phyloP scores from a whole-genome alignment of 345 rosid species.

The Anacardium occidentale region DNA sequence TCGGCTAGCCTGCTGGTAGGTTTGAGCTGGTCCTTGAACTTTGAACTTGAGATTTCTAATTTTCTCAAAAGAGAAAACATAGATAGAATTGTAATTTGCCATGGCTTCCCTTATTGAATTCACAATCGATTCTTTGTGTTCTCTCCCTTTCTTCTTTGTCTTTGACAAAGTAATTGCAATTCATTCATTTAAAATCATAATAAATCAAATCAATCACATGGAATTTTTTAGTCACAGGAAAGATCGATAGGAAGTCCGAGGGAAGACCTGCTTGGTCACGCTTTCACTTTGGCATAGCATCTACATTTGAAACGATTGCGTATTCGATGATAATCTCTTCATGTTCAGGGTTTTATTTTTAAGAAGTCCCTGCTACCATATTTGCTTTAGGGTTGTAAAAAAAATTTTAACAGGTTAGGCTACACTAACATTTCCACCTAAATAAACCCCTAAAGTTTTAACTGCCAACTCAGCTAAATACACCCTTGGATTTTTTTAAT shows the following conservation, averaged over 20 bases:
- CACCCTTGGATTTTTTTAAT: no score
- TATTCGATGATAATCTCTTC: background rate
- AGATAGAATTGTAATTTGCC: conserved; percentile 54
- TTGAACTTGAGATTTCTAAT: conserved; percentile 94
- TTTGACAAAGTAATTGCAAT: conserved; percentile 80
- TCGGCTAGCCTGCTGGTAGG: conserved; percentile 57
- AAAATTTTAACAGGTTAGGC: no score
- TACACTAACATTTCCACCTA: no score
- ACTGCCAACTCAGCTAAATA: no score
- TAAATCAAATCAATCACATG: background rate
- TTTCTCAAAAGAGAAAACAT: conserved; percentile 86
- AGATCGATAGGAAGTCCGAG: background rate
- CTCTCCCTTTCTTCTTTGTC: conserved; percentile 96
- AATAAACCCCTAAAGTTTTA: no score
- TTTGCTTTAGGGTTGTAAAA: no score
- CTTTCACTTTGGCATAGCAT: conserved; percentile 88
- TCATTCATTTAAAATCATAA: background rate
- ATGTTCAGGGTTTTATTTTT: background rate
- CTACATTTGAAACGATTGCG: background rate
- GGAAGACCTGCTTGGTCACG: conserved; percentile 66
- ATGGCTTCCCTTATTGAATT: conserved; percentile 69
- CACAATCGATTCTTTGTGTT: conserved; percentile 71
- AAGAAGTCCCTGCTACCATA: background rate
- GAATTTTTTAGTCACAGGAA: background rate
- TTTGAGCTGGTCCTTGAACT: conserved; percentile 82